phyloP scores from a whole-genome alignment of 2,329 filamentous ascomycete genomes.

The Alternaria atra region DNA sequence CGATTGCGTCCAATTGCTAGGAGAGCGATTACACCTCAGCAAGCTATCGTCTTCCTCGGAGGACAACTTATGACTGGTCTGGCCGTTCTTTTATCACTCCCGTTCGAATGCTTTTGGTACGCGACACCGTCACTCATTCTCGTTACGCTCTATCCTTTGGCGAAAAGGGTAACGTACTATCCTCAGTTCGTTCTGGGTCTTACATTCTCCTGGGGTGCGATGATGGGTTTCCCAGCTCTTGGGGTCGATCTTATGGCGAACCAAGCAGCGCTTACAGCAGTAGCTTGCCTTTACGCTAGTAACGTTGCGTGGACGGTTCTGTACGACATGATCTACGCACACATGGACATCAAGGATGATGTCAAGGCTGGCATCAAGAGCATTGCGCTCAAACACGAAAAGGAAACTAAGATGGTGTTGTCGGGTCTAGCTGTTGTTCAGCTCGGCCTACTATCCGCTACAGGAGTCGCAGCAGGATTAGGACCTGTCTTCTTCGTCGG shows the following conservation, averaged over 20 bases:
- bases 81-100: slow-evolving; percentile 78
- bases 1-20: slow-evolving; percentile 82
- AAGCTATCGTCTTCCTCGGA: slow-evolving; percentile 78
- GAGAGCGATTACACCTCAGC: slow-evolving; percentile 74
- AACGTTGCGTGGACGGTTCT: slow-evolving; percentile 87
- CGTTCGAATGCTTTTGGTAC: slow-evolving; percentile 76
- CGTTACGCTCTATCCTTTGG: slow-evolving; percentile 80
- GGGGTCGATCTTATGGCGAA: slow-evolving; percentile 77
- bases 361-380: slow-evolving; percentile 87
- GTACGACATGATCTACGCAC: slow-evolving; percentile 93
- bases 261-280: slow-evolving; percentile 69
- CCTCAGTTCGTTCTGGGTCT: slow-evolving; percentile 84
- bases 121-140: slow-evolving; percentile 77
- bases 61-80: slow-evolving; percentile 77
- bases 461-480: slow-evolving; percentile 69
- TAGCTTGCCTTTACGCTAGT: slow-evolving; percentile 75
- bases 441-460: slow-evolving; percentile 72
- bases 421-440: slow-evolving; percentile 74
- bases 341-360: slow-evolving; percentile 90
- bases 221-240: slow-evolving; percentile 86
- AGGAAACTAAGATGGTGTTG: slow-evolving; percentile 78
- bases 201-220: slow-evolving; percentile 88
- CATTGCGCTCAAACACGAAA: slow-evolving; percentile 81
- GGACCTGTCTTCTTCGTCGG: slow-evolving; percentile 68
- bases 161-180: slow-evolving; percentile 87